These are phyloP conservation scores for Hyphopichia pseudoburtonii DNA, from an alignment of 1,139 yeast species.

Conservation along the genomic window DNA sequence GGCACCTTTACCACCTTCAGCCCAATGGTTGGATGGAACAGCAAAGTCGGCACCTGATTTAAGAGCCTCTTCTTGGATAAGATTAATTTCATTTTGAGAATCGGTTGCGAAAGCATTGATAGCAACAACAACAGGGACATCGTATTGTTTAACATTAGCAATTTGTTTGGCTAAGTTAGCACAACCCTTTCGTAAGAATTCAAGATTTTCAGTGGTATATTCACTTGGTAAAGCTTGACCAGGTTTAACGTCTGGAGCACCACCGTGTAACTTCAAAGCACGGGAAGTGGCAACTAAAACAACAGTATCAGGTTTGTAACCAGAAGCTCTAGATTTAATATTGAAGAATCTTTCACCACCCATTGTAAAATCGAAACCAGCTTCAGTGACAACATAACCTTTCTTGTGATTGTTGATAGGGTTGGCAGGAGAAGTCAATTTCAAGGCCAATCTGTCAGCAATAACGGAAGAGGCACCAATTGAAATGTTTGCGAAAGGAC, in stretches of 20 bases:
- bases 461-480: conserved; percentile 82
- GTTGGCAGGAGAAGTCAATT: conserved; percentile 53
- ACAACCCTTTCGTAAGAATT: conserved; percentile 62
- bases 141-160: conserved; percentile 65
- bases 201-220: conserved; percentile 67
- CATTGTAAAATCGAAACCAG: conserved; percentile 86
- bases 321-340: conserved; percentile 77
- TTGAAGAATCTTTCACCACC: conserved; percentile 85
- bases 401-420: conserved; percentile 42
- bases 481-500: conserved; percentile 84
- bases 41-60: conserved; percentile 78
- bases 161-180: conserved; percentile 77
- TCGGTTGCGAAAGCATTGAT: conserved; percentile 75
- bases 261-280: conserved; percentile 80
- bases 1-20: conserved; percentile 78
- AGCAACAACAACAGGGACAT: conserved; percentile 79
- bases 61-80: conserved; percentile 61
- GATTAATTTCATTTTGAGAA: conserved; percentile 62
- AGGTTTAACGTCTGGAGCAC: conserved; percentile 82
- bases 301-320: conserved; percentile 68
- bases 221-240: conserved; percentile 73
- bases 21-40: conserved; percentile 78
- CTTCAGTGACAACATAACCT: conserved; percentile 81
- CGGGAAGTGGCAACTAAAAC: conserved; percentile 79
- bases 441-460: conserved; percentile 74